Percentiles rank a stretch among this genome's conserved stretches.
Evolutionary conservation across 495 filamentous ascomycete genomes (phyloP).

Genomic region (Baudoinia panamericana): DNA sequence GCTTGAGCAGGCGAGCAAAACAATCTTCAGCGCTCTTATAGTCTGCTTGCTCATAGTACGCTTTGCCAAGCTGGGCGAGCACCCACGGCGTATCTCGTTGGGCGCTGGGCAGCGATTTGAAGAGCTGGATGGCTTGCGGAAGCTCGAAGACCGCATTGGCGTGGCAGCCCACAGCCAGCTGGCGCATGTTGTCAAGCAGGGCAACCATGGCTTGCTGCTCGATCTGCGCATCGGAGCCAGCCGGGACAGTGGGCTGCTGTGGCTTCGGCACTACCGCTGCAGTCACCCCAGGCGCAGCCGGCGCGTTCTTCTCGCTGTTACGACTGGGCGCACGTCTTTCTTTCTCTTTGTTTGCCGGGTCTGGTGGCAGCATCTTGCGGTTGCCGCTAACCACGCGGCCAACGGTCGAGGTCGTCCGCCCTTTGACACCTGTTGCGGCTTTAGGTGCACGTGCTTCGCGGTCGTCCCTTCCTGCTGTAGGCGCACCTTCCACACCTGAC

Average conservation of each 20-base stretch:
- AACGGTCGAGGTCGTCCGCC: conserved; percentile 47
- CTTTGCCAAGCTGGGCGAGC: conserved; percentile 73
- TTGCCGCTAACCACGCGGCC: conserved; percentile 82
- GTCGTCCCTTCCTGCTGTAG: conserved; percentile 38
- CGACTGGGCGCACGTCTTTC: conserved; percentile 21
- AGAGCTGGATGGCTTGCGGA: conserved; percentile 57
- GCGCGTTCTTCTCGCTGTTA: conserved; percentile 2
- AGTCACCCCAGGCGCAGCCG: conserved; percentile 1
- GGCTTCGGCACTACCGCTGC: conserved; percentile 6
- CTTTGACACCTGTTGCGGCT: conserved; percentile 51
- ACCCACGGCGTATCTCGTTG: conserved; percentile 96
- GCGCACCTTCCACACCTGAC: no score
- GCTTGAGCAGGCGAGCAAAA: conserved; percentile 59
- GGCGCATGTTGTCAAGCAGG: conserved; percentile 69
- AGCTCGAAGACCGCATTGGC: conserved; percentile 65
- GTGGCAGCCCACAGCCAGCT: conserved; percentile 67
- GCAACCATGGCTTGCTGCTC: conserved; percentile 62
- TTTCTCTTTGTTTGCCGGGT: conserved; percentile 38
- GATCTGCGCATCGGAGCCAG: conserved; percentile 12
- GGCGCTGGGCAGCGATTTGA: conserved; percentile 50
- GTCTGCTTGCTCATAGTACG: conserved; percentile 74
- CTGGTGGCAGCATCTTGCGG: conserved; percentile 51
- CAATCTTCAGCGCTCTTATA: conserved; percentile 76
- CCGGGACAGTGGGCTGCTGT: neutral
- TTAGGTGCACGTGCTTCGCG: conserved; percentile 54